These are phyloP conservation scores for Ceratobasidium sp. DNA, from an alignment of 1,284 basidiomycete species.

Conservation along the genomic window DNA sequence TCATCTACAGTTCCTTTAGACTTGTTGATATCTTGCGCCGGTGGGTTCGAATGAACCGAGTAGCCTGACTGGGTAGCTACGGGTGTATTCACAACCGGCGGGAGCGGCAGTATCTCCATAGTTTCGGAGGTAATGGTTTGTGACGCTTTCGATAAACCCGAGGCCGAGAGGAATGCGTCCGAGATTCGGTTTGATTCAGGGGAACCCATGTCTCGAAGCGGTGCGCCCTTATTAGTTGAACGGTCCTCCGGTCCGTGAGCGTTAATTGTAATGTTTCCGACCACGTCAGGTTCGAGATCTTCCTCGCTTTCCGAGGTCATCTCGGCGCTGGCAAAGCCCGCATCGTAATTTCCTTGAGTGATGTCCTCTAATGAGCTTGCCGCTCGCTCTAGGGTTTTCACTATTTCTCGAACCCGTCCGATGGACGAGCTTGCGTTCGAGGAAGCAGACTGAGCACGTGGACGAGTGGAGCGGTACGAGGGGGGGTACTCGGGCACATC, in stretches of 20 bases:
- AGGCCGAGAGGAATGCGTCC: conserved; percentile 11
- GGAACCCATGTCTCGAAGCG: background rate
- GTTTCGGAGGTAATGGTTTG: background rate
- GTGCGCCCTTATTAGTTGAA: background rate
- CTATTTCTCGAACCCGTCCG: conserved; percentile 29
- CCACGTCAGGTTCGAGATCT: conserved; percentile 17
- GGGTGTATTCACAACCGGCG: background rate
- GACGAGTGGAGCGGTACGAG: conserved; percentile 5
- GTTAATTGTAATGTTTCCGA: conserved; percentile 7
- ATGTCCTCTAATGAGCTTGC: conserved; percentile 1
- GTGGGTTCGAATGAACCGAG: background rate
- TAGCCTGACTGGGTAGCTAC: conserved; percentile 7
- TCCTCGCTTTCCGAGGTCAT: conserved; percentile 36
- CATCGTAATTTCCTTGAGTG: conserved; percentile 2
- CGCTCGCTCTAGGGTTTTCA: conserved; percentile 10
- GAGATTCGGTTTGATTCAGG: background rate
- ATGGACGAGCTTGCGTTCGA: conserved; percentile 14
- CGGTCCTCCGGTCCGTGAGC: background rate
- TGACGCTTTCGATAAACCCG: conserved; percentile 11
- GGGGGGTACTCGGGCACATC: conserved; percentile 2
- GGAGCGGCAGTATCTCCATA: conserved; percentile 20
- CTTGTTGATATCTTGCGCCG: background rate
- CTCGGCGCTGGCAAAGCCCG: conserved; percentile 27
- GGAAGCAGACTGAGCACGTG: conserved; percentile 24
- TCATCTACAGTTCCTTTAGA: conserved; percentile 43